Conservation (phyloP, 495 filamentous ascomycete genomes). For the Peziza echinospora region DNA sequence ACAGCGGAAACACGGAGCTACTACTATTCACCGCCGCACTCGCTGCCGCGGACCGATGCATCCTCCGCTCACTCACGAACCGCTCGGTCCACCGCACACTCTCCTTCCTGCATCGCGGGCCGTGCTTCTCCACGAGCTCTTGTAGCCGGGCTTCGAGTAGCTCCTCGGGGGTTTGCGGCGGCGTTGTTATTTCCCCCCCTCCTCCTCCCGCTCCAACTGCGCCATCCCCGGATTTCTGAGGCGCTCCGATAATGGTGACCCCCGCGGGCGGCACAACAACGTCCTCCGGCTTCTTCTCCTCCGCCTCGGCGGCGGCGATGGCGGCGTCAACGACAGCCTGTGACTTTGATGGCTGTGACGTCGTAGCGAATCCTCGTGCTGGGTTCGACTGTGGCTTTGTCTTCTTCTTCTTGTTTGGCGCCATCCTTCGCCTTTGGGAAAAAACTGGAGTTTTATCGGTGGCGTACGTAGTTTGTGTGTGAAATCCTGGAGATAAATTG, state of each 20-base stretch:
- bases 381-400: too few species aligned
- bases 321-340: conserved; percentile 17
- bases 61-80: conserved; percentile 11
- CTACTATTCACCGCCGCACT: conserved; percentile 1
- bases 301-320: background rate
- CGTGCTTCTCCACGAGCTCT: conserved; percentile 58
- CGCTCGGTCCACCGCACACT: conserved; percentile 9
- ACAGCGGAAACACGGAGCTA: conserved; percentile 8
- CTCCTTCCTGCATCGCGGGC: conserved; percentile 31
- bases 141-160: conserved; percentile 28
- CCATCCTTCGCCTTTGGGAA: too few species aligned
- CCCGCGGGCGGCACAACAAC: conserved; percentile 1
- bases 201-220: background rate
- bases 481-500: too few species aligned
- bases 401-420: too few species aligned
- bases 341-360: conserved; percentile 62
- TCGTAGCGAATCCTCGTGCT: conserved; percentile 77
- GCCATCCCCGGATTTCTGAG: background rate
- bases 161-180: conserved; percentile 27
- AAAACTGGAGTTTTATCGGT: too few species aligned
- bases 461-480: too few species aligned
- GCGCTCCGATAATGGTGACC: too few species aligned
- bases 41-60: conserved; percentile 5
- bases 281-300: conserved; percentile 18
- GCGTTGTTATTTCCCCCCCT: background rate